phyloP scores from a whole-genome alignment of 1,284 basidiomycete genomes.

The Ustilago crameri region DNA sequence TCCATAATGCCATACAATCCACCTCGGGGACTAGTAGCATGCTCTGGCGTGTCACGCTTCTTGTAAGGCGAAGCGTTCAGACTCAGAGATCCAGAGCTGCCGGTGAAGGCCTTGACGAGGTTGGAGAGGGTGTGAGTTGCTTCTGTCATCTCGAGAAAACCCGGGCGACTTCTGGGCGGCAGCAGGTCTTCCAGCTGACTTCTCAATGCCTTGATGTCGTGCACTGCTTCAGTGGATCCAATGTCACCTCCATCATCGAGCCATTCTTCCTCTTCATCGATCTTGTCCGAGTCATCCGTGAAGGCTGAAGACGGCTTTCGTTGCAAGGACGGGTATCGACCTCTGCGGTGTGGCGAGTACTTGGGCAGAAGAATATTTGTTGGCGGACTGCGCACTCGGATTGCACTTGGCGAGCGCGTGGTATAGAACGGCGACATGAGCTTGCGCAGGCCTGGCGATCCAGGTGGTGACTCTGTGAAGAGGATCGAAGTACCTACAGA shows the following conservation, averaged over 20 bases:
- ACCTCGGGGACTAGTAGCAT: constrained; percentile 2
- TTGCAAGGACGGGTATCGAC: not conserved
- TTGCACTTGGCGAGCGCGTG: constrained; percentile 8
- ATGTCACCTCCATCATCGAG: constrained; percentile 16
- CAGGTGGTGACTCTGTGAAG: constrained; percentile 24
- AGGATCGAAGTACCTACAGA: constrained; percentile 43
- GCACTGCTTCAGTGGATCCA: not conserved
- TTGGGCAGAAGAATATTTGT: constrained; percentile 17
- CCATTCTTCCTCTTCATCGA: constrained; percentile 29
- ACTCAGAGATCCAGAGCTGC: constrained; percentile 22
- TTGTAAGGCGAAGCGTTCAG: constrained; percentile 23
- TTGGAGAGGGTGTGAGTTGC: constrained; percentile 30
- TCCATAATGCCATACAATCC: constrained; percentile 32
- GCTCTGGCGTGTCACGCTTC: constrained; percentile 5
- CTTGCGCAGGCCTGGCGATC: constrained; percentile 21
- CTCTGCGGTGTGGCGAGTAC: constrained; percentile 16
- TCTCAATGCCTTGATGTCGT: constrained; percentile 5
- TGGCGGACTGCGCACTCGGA: constrained; percentile 19
- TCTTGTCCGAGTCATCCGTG: constrained; percentile 10
- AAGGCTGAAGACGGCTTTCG: constrained; percentile 14
- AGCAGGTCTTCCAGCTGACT: constrained; percentile 11
- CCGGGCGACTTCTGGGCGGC: constrained; percentile 12
- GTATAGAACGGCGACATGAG: constrained; percentile 21
- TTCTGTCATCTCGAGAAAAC: constrained; percentile 42
- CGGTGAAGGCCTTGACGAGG: constrained; percentile 26